Conservation (phyloP, 1,139 yeast species). For the Candida tetrigidarum region DNA sequence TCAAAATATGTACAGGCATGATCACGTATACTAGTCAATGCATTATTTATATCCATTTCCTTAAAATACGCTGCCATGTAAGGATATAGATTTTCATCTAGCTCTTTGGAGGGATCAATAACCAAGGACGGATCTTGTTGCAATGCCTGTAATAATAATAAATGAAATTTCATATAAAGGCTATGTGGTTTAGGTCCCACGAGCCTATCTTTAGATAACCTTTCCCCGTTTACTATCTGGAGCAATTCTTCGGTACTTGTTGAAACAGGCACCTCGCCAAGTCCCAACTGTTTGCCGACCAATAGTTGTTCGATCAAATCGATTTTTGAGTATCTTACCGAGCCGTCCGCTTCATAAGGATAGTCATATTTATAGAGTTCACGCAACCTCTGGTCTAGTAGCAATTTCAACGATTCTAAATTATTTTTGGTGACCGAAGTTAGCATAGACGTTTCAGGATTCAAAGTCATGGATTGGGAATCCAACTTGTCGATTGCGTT, state of each 20-base stretch:
- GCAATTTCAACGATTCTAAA: background rate
- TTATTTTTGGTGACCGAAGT: background rate
- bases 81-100: conserved; percentile 15
- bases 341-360: background rate
- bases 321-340: background rate
- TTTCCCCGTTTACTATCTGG: background rate
- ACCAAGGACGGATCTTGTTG: background rate
- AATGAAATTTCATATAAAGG: background rate
- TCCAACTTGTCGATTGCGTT: background rate
- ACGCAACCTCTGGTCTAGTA: background rate
- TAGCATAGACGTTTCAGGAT: background rate
- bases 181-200: background rate
- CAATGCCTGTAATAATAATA: background rate
- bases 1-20: background rate
- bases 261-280: background rate
- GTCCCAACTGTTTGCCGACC: background rate
- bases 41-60: background rate
- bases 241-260: conserved; percentile 1
- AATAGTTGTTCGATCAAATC: background rate
- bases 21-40: background rate
- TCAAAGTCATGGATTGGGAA: background rate
- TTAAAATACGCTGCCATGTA: conserved; percentile 11
- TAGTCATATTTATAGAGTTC: background rate
- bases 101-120: background rate
- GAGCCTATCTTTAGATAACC: background rate